phyloP scores from a whole-genome alignment of 2,329 filamentous ascomycete species.

The Aspergillus niger region DNA sequence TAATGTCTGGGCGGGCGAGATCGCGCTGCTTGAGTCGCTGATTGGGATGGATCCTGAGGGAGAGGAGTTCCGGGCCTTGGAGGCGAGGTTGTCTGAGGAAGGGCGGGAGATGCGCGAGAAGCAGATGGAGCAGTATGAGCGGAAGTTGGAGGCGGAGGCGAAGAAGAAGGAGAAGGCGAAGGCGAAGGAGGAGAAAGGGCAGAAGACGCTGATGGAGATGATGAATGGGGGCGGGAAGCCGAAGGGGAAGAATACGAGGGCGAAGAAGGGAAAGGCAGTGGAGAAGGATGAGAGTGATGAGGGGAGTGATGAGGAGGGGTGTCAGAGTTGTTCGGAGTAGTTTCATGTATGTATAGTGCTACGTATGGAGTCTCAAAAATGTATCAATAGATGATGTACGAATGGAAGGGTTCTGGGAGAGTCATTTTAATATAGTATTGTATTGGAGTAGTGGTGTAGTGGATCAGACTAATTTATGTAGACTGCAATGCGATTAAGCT shows the following conservation, averaged over 20 bases:
- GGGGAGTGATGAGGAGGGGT: conserved; percentile 25
- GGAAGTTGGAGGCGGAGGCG: conserved; percentile 64
- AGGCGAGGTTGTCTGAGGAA: conserved; percentile 64
- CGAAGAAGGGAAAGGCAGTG: conserved; percentile 4
- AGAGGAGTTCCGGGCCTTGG: conserved; percentile 70
- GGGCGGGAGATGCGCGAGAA: conserved; percentile 73
- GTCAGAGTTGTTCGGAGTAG: conserved; percentile 18
- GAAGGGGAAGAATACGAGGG: neutral
- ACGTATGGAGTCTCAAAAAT: too few species aligned
- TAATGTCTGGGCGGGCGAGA: conserved; percentile 85
- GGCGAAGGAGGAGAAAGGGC: conserved; percentile 37
- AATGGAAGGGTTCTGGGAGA: too few species aligned
- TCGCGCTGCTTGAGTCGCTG: conserved; percentile 87
- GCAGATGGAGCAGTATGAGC: conserved; percentile 76
- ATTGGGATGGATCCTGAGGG: conserved; percentile 79
- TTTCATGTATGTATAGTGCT: neutral
- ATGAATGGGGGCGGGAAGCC: conserved; percentile 28
- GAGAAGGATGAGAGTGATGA: conserved; percentile 18
- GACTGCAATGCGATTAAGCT: conserved; percentile 14
- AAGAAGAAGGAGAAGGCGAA: conserved; percentile 52
- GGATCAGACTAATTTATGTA: neutral
- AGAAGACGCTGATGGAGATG: conserved; percentile 40
- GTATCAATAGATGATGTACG: too few species aligned
- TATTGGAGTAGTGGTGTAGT: too few species aligned
- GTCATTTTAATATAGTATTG: too few species aligned